Percentiles rank a stretch among this genome's conserved stretches.
phyloP scores from a whole-genome alignment of 495 filamentous ascomycete genomes.

The Aspergillus ellipticus region DNA sequence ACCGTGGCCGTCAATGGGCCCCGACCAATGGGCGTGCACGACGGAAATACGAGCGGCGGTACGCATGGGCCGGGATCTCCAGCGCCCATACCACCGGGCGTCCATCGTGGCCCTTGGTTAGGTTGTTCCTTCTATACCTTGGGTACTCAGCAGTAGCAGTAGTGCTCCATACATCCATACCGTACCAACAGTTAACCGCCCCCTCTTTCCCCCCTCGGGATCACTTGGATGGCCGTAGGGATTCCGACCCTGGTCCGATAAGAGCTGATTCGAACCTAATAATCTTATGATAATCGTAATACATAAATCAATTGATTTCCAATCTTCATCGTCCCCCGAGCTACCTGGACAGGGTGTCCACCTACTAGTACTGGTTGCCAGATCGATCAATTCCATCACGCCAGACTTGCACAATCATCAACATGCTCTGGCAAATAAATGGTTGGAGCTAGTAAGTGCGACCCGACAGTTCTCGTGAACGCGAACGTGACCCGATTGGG shows the following conservation, averaged over 20 bases:
- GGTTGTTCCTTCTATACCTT: no score
- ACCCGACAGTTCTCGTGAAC: neutral
- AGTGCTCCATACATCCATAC: no score
- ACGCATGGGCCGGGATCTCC: neutral
- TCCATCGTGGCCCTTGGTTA: neutral
- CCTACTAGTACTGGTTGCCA: neutral
- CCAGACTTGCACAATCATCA: neutral
- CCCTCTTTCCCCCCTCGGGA: neutral
- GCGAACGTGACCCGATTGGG: neutral
- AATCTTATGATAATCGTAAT: conserved; percentile 32
- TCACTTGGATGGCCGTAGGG: neutral
- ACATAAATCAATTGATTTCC: conserved; percentile 26
- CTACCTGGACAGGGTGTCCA: neutral
- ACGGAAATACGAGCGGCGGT: conserved; percentile 10
- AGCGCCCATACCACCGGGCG: neutral
- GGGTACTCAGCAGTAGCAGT: no score
- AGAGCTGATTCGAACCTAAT: conserved; percentile 24
- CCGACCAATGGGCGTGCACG: conserved; percentile 13
- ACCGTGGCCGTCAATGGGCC: conserved; percentile 3
- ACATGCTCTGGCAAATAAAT: neutral
- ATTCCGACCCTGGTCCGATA: conserved; percentile 21
- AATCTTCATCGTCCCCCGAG: neutral
- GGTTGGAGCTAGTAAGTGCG: neutral
- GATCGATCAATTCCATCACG: neutral
- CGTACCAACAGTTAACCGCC: no score